Base-by-base conservation (phyloP, 768 basidiomycete genomes). In the Leccinum boreale region DNA sequence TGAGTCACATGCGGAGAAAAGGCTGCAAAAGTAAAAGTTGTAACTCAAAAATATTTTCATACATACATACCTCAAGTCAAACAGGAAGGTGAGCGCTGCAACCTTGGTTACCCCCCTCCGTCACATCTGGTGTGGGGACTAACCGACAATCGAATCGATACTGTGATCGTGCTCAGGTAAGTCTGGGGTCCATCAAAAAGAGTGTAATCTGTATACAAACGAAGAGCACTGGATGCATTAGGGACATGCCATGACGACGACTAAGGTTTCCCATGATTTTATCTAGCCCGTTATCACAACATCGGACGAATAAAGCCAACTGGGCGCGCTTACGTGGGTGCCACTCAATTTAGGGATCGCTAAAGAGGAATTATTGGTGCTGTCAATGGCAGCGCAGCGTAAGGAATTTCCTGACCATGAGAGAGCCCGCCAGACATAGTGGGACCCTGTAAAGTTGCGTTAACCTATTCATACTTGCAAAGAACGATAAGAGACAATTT, bases 381-480 rank as follows among this genome's bases (percentile, higher is more conserved):
- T 67, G 67, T 69, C 68, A 68, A 68, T 66, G 64, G 31, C 31
- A 65, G 51, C 52, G 63, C 58, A 61, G 39, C 6, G 49, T 29
- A 56, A 19, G 35, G 10, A 35, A 33, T 35, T 45, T 52, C 64
- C 57, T 53, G 57, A 48, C 58, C 53, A 44, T 44, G 19, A 12
- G 42, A 42, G 42, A 19, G 42, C 52, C 39, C 52, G 58, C 55
- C 50, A 65, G 66, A 60, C 68, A 21, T 14, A 63, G 42, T 55
- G 58, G 62, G 59, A 65, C 64, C 68, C 69, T 66, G 69, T 56
- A 52, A 58, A 21, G 45, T 58, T 54, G 59, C 54, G 55, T 59
- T 58, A 69, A 56, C 36, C 58, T 56, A 55, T 62, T 53, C 55
- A 64, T 65, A 59, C 64, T 61, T 66, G 65, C 51, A 59, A 58